Conservation (phyloP, 495 filamentous ascomycete species). For the Hypoxylon cercidicola region DNA sequence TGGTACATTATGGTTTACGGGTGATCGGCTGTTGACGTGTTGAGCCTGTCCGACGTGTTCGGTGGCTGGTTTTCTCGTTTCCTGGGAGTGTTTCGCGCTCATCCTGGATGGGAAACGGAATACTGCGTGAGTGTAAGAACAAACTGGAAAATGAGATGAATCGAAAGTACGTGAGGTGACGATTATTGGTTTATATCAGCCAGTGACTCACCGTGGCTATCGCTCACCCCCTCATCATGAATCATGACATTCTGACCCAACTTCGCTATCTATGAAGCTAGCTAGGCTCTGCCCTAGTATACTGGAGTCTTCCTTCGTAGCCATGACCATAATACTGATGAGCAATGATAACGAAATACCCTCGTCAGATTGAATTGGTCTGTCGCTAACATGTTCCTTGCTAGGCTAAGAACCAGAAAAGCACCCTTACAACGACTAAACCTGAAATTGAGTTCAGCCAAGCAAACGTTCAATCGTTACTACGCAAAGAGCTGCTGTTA, state of each 20-base stretch:
- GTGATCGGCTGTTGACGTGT: background rate
- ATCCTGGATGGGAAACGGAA: background rate
- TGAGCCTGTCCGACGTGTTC: slow-evolving; percentile 7
- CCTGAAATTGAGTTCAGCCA: background rate
- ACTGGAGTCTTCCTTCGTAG: background rate
- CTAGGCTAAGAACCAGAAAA: background rate
- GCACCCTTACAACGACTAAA: background rate
- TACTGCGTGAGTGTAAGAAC: too few relatives aligned
- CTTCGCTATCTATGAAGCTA: background rate
- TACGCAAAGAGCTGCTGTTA: background rate
- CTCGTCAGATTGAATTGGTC: slow-evolving; percentile 5
- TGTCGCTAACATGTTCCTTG: background rate
- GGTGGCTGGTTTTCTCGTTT: background rate
- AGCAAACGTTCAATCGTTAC: background rate
- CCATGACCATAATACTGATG: slow-evolving; percentile 12
- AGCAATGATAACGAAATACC: background rate
- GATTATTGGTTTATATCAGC: background rate
- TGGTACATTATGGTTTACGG: too few relatives aligned
- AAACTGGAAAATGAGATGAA: background rate
- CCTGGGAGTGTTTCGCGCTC: slow-evolving; percentile 1
- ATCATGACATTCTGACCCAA: background rate
- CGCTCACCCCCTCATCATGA: background rate
- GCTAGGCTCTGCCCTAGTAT: background rate
- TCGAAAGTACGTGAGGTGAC: background rate
- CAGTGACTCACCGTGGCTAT: background rate